phyloP scores from a whole-genome alignment of 140 eudicot genomes.

The Anethum foeniculum region DNA sequence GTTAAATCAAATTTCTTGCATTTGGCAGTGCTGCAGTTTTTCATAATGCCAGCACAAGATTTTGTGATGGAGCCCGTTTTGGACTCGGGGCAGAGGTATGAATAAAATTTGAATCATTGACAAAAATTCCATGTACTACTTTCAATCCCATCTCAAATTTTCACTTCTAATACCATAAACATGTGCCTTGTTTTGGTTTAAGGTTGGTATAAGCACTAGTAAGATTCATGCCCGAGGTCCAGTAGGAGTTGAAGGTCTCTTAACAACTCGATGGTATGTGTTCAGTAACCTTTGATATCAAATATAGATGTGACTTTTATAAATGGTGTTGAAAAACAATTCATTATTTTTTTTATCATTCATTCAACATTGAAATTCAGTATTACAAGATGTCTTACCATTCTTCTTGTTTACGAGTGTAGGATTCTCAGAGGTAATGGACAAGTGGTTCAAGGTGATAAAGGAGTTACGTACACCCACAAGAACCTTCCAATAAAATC shows the following conservation, averaged over 20 bases:
- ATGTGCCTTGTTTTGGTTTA: background rate
- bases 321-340: background rate
- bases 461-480: slow-evolving; percentile 66
- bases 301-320: background rate
- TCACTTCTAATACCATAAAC: background rate
- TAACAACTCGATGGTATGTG: slow-evolving; percentile 84
- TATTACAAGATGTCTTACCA: background rate
- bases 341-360: background rate
- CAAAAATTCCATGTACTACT: background rate
- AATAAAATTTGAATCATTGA: background rate
- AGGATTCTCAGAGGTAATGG: slow-evolving; percentile 73
- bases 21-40: slow-evolving; percentile 85
- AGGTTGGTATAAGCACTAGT: slow-evolving; percentile 98
- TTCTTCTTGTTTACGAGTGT: slow-evolving; percentile 11
- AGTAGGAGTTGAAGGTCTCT: slow-evolving; percentile 95
- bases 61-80: slow-evolving; percentile 97
- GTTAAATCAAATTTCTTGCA: background rate
- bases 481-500: slow-evolving; percentile 30
- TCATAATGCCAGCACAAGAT: slow-evolving; percentile 95
- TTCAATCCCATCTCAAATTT: background rate
- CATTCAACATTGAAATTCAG: background rate
- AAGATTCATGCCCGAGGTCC: slow-evolving; percentile 98
- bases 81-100: slow-evolving; percentile 97
- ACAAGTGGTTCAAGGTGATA: slow-evolving; percentile 70
- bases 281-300: background rate